Conservation (phyloP, 306 rosid species). For the Ormosia semicastrata region DNA sequence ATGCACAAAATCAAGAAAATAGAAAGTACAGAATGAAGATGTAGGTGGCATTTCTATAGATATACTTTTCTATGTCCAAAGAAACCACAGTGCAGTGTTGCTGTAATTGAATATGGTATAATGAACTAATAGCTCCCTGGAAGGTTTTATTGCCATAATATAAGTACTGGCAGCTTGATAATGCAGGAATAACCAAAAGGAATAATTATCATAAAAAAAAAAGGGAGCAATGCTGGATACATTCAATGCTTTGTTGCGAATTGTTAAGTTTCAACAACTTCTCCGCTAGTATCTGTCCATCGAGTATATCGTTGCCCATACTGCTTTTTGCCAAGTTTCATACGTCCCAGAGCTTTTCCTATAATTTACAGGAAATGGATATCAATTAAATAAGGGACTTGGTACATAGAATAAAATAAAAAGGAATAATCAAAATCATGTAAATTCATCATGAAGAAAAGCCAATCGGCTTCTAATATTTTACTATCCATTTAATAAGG, state of each 20-base stretch:
- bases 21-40: neutral
- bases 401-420: neutral
- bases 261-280: conserved; percentile 70
- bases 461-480: neutral
- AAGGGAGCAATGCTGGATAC: conserved; percentile 48
- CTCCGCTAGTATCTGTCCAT: conserved; percentile 52
- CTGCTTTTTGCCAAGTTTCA: conserved; percentile 29
- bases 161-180: neutral
- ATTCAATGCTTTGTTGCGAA: conserved; percentile 79
- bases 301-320: conserved; percentile 58
- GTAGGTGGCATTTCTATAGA: neutral
- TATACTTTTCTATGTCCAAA: neutral
- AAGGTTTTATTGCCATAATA: neutral
- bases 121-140: conserved; percentile 5
- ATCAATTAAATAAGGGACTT: neutral
- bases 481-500: neutral
- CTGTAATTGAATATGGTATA: neutral
- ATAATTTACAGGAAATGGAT: neutral
- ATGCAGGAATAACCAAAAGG: neutral
- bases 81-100: neutral
- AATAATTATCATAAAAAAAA: neutral
- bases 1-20: neutral
- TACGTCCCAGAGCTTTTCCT: conserved; percentile 28
- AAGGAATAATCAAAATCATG: neutral
- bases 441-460: neutral